Percentiles rank a stretch among this genome's conserved stretches.
Evolutionary conservation across 2,329 filamentous ascomycete genomes (phyloP).

Genomic region (Fusarium euwallaceae): DNA sequence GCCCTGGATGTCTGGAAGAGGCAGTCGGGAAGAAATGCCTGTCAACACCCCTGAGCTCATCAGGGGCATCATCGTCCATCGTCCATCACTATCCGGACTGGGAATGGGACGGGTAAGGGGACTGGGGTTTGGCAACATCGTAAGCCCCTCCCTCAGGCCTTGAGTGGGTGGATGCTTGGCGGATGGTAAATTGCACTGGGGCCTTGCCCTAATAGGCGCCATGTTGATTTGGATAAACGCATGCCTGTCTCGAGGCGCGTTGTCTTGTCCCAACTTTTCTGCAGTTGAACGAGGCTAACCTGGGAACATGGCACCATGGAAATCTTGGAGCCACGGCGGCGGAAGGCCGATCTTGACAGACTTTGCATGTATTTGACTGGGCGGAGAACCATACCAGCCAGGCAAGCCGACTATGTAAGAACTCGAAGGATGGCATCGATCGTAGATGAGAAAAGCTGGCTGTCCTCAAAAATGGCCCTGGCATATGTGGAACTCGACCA

Average conservation of each 20-base stretch:
- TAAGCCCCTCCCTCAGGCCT: conserved; percentile 9
- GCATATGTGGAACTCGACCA: conserved; percentile 7
- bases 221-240: neutral
- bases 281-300: neutral
- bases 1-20: neutral
- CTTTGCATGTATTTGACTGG: neutral
- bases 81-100: conserved; percentile 26
- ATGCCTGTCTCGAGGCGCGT: neutral
- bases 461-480: neutral
- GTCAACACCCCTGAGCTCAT: conserved; percentile 28
- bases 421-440: neutral
- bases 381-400: conserved; percentile 1
- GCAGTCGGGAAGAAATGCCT: conserved; percentile 1
- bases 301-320: conserved; percentile 9
- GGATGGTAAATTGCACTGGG: conserved; percentile 45
- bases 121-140: conserved; percentile 25
- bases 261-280: neutral
- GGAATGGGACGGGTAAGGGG: conserved; percentile 19
- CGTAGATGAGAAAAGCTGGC: neutral
- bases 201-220: conserved; percentile 6
- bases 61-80: conserved; percentile 29
- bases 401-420: neutral
- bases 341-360: conserved; percentile 4
- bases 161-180: conserved; percentile 38
- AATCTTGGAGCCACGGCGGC: conserved; percentile 28